Conservation (phyloP, 208 protist species). For the Trypanosoma lewisi region DNA sequence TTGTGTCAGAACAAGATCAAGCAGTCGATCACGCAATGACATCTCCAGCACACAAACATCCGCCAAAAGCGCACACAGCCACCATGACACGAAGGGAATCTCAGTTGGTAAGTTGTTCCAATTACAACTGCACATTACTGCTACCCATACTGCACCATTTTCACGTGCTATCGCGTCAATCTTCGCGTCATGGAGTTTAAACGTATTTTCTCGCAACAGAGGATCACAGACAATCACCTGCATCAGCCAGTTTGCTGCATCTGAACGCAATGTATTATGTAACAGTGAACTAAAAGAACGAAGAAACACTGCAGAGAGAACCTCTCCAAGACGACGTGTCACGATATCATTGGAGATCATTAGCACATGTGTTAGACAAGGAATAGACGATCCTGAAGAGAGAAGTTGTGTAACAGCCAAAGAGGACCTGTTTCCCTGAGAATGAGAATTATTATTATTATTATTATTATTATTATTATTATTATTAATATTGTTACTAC, state of each 20-base stretch:
- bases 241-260: conserved; percentile 52
- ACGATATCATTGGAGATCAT: conserved; percentile 24
- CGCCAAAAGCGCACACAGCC: conserved; percentile 48
- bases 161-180: conserved; percentile 47
- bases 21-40: conserved; percentile 32
- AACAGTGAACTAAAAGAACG: conserved; percentile 25
- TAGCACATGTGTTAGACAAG: conserved; percentile 26
- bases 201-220: conserved; percentile 2
- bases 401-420: conserved; percentile 22
- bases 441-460: background rate
- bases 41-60: conserved; percentile 44
- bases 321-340: conserved; percentile 32
- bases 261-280: conserved; percentile 21
- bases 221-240: conserved; percentile 43
- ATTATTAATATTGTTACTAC: conserved; percentile 10
- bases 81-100: conserved; percentile 45
- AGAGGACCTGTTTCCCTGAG: background rate
- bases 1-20: conserved; percentile 44
- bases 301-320: conserved; percentile 42
- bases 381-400: conserved; percentile 25
- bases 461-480: background rate
- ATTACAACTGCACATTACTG: conserved; percentile 38
- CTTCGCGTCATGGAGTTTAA: conserved; percentile 29
- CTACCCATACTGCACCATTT: conserved; percentile 51
- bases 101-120: conserved; percentile 33